Evolutionary conservation across 2,329 filamentous ascomycete genomes (phyloP).

Genomic region (Clonostachys solani): DNA sequence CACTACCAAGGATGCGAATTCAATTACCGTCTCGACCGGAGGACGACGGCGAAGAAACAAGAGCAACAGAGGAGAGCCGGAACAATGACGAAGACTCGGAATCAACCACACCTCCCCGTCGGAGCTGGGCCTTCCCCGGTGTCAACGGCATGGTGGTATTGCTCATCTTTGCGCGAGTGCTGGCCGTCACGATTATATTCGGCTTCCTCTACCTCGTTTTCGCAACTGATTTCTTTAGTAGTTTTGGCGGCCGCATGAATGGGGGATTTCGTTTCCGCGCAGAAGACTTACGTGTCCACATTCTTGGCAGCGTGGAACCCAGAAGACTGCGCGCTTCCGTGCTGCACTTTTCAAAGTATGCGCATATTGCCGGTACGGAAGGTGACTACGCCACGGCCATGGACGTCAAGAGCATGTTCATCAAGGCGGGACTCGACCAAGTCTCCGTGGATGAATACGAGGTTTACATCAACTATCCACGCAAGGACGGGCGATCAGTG

Average conservation of each 20-base stretch:
- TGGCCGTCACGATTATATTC: slow-evolving; percentile 72
- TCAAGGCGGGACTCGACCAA: slow-evolving; percentile 67
- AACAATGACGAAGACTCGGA: slow-evolving; percentile 12
- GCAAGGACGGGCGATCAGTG: slow-evolving; percentile 69
- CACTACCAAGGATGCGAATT: slow-evolving; percentile 34
- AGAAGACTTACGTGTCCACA: slow-evolving; percentile 72
- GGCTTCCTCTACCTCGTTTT: slow-evolving; percentile 81
- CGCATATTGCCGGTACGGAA: slow-evolving; percentile 91
- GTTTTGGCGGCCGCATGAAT: slow-evolving; percentile 56
- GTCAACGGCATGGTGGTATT: slow-evolving; percentile 38
- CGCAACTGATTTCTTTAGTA: slow-evolving; percentile 75
- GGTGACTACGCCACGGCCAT: slow-evolving; percentile 83
- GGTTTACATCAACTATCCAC: slow-evolving; percentile 92
- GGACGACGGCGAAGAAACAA: slow-evolving; percentile 7
- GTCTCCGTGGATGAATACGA: slow-evolving; percentile 74
- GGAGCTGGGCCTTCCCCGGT: slow-evolving; percentile 23
- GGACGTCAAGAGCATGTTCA: slow-evolving; percentile 78
- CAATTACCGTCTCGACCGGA: slow-evolving; percentile 26
- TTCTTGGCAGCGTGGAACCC: slow-evolving; percentile 69
- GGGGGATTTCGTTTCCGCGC: slow-evolving; percentile 73
- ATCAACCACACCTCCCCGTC: neutral
- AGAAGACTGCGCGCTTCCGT: slow-evolving; percentile 68
- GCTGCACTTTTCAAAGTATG: slow-evolving; percentile 73
- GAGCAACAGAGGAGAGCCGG: slow-evolving; percentile 15
- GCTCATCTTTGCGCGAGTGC: slow-evolving; percentile 67